Evolutionary conservation across 2,329 filamentous ascomycete species (phyloP).

Genomic region (Teratosphaeria gauchensis): DNA sequence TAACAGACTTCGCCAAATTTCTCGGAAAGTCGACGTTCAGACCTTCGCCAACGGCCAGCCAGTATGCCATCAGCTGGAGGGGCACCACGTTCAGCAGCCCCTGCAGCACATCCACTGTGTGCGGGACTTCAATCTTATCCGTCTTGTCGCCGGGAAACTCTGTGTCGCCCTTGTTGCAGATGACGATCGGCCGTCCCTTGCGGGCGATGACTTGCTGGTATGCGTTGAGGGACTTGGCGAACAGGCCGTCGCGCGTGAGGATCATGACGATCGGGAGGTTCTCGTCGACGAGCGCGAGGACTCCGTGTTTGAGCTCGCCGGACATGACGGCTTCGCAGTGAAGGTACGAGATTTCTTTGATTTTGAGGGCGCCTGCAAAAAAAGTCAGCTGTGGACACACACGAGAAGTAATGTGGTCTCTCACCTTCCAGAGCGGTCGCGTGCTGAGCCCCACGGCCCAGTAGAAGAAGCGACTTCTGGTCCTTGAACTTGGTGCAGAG

Average conservation of each 20-base stretch:
- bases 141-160: constrained; percentile 85
- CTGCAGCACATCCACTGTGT: constrained; percentile 90
- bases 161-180: constrained; percentile 83
- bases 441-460: constrained; percentile 93
- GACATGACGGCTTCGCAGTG: constrained; percentile 99
- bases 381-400: neutral
- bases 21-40: constrained; percentile 97
- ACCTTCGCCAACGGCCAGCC: constrained; percentile 91
- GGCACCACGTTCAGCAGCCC: constrained; percentile 96
- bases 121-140: constrained; percentile 94
- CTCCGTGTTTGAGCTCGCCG: constrained; percentile 97
- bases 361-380: constrained; percentile 70
- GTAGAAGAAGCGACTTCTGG: constrained; percentile 88
- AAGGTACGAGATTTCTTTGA: constrained; percentile 99
- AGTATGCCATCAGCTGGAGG: constrained; percentile 96
- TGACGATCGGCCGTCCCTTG: constrained; percentile 91
- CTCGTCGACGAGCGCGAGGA: constrained; percentile 93
- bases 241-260: constrained; percentile 87
- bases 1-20: constrained; percentile 98
- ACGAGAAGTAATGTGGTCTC: constrained; percentile 5
- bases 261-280: constrained; percentile 99
- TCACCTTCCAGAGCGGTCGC: constrained; percentile 85
- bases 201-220: constrained; percentile 99
- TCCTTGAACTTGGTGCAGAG: constrained; percentile 92
- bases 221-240: constrained; percentile 97